phyloP scores from a whole-genome alignment of 192 early-diverging fungal species.

The Linnemannia hyalina region DNA sequence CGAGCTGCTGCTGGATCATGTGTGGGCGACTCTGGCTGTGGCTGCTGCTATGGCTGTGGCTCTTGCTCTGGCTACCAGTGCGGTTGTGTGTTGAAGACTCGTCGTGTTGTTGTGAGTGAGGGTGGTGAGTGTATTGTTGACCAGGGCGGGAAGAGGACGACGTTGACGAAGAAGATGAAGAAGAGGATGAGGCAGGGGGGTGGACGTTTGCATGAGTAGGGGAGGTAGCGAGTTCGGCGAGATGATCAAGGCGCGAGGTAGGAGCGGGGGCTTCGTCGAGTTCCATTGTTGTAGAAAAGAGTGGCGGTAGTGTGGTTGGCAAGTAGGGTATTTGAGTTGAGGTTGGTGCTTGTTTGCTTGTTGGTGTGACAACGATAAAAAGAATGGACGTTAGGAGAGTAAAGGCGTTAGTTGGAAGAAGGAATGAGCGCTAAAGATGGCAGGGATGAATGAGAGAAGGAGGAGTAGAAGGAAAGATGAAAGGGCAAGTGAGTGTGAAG shows the following conservation, averaged over 20 bases:
- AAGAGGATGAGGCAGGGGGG: slow-evolving; percentile 20
- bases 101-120: slow-evolving; percentile 24
- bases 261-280: slow-evolving; percentile 47
- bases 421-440: neutral
- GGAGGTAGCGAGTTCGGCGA: slow-evolving; percentile 49
- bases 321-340: slow-evolving; percentile 3
- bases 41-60: slow-evolving; percentile 8
- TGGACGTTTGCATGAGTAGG: slow-evolving; percentile 38
- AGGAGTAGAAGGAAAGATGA: neutral
- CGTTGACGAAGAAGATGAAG: neutral
- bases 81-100: neutral
- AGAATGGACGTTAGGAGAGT: neutral
- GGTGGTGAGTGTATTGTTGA: slow-evolving; percentile 14
- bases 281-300: slow-evolving; percentile 30
- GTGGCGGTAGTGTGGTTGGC: neutral
- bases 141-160: neutral
- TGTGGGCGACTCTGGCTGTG: slow-evolving; percentile 35
- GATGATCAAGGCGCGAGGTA: slow-evolving; percentile 52
- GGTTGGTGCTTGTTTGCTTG: neutral
- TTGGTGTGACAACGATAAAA: neutral
- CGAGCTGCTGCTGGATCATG: slow-evolving; percentile 27
- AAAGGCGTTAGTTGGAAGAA: neutral
- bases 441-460: neutral
- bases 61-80: slow-evolving; percentile 16
- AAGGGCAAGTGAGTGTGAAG: neutral